Evolutionary conservation across 176 grass and related monocot species (phyloP).

Genomic region (Cenchrus americanus): DNA sequence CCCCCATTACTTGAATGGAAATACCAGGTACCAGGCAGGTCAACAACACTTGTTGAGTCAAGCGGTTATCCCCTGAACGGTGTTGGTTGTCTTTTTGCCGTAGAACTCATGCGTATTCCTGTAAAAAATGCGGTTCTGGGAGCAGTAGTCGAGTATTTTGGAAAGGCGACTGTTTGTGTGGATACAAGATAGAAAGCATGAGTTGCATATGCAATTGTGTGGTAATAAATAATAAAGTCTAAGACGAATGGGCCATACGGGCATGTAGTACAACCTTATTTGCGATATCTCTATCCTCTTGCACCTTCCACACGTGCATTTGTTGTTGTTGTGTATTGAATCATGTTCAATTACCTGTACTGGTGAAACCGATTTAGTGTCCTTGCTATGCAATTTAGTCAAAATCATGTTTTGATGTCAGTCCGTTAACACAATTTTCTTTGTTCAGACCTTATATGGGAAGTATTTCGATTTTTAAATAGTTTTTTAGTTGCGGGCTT

Average conservation of each 20-base stretch:
- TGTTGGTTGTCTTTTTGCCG: no score
- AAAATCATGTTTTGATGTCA: neutral
- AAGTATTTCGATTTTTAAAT: conserved; percentile 24
- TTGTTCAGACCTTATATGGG: neutral
- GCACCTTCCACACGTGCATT: neutral
- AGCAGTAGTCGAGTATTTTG: no score
- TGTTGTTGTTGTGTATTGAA: conserved; percentile 13
- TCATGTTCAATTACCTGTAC: conserved; percentile 18
- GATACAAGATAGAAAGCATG: conserved; percentile 7
- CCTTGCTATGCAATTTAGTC: conserved; percentile 13
- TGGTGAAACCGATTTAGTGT: conserved; percentile 18
- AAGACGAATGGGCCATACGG: conserved; percentile 7
- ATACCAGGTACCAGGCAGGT: no score
- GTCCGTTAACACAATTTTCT: neutral
- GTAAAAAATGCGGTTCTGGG: no score
- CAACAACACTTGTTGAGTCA: no score
- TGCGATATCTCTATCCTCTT: neutral
- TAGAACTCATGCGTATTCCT: no score
- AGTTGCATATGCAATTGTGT: conserved; percentile 9
- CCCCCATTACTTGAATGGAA: no score
- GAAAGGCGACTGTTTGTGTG: conserved; percentile 21
- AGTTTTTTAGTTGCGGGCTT: neutral
- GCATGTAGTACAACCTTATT: neutral
- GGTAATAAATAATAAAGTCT: conserved; percentile 34
- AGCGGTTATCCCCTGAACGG: no score